Evolutionary conservation across 331 rosid species (phyloP), one percentile per base, ranked within the genome.

Genomic region (Acacia concinna): DNA sequence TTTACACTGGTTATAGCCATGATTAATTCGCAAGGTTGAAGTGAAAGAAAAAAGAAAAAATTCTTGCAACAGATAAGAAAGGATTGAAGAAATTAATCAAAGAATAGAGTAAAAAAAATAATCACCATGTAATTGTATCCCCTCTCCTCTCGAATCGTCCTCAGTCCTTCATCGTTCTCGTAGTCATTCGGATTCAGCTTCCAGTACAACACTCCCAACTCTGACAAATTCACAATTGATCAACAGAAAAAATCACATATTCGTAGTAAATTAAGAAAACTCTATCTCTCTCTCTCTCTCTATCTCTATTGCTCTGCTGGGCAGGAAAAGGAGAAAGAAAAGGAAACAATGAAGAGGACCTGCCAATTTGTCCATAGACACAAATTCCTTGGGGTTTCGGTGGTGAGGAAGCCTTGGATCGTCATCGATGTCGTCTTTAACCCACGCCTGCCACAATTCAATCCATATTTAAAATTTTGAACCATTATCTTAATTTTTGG

Each of bases 381-480:
- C 89, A 74, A 82, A 62, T 76, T 89, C 79, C 23, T 52, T 74
- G 27, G 97, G 95, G 79, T 78, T 71, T 78, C 76, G 81, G 81
- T 87, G 90, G 81, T 89, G 97, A 82, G 93, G 90, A 79, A 92
- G 95, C 86, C 94, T 86, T 30, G 94, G 93, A 78, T 95, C 94
- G 54, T 85, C 91, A 66, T 60, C 66, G 82, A 84, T 65, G 35
- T 86, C 85, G 59, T 94, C 90, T 96, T 92, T 92, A 78, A 85
- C 88, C 98, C 97, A 94, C 14, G 96, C 98, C 98, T 92, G 83
- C 68, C 27, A 49, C 56, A 44, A 21, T 41, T 71, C 30, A 68
- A 73, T 7, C 14, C 18, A 32, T 35, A 34, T 11, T 65, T 20
- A 65, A 17, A 9, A 34, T 18, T 18, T 20, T 0, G 8, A 20